These are phyloP conservation scores for Fusarium palustre DNA, from an alignment of 2,329 filamentous ascomycete species.

Conservation along the genomic window DNA sequence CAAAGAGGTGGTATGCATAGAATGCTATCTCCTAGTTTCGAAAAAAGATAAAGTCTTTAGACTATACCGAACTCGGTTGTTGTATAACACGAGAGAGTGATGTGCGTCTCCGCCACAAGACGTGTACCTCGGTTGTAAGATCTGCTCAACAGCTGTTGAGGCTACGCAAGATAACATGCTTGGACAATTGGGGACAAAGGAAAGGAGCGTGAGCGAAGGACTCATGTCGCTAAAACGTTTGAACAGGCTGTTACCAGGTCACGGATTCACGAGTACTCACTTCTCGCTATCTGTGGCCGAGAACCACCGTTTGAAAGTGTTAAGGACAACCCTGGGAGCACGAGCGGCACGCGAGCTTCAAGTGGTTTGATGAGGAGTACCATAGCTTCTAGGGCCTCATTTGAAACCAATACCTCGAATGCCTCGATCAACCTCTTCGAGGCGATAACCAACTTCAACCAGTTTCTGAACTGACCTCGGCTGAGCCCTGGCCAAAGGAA, in stretches of 20 bases:
- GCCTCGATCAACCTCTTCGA: neutral
- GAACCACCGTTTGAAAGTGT: neutral
- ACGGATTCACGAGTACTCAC: neutral
- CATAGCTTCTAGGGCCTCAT: neutral
- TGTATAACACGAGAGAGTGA: neutral
- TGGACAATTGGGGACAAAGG: neutral
- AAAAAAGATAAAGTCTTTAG: neutral
- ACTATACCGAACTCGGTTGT: neutral
- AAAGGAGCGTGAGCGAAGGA: neutral
- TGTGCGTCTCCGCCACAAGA: neutral
- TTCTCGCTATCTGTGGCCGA: neutral
- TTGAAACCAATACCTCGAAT: neutral
- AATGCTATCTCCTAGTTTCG: neutral
- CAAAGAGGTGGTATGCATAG: neutral
- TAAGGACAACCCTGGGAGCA: neutral
- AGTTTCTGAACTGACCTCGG: neutral
- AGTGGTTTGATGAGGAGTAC: neutral
- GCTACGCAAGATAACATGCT: neutral
- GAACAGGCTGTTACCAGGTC: neutral
- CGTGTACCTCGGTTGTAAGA: neutral
- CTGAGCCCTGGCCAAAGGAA: neutral
- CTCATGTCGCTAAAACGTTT: neutral
- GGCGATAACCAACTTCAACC: neutral
- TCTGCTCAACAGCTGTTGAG: neutral
- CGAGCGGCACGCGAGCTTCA: neutral